Evolutionary conservation across 331 rosid species (phyloP).

Genomic region (Stylosanthes scabra): DNA sequence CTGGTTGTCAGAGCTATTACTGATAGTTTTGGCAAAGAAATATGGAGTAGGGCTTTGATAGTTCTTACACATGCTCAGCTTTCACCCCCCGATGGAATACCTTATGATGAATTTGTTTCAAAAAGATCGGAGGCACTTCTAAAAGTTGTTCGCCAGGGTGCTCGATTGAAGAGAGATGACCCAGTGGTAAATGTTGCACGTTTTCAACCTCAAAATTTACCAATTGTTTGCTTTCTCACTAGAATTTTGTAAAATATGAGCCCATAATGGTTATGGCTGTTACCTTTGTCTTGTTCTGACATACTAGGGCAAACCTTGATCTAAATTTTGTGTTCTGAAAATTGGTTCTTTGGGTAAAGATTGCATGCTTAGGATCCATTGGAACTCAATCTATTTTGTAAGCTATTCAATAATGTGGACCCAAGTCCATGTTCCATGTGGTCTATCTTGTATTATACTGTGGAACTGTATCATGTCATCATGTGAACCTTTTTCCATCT

Average conservation of each 20-base stretch:
- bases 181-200: constrained; percentile 50
- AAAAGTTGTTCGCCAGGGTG: constrained; percentile 63
- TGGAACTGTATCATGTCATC: constrained; percentile 7
- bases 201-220: constrained; percentile 5
- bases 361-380: background rate
- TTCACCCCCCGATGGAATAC: constrained; percentile 92
- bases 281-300: background rate
- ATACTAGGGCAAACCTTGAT: background rate
- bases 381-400: background rate
- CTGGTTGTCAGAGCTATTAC: constrained; percentile 83
- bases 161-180: constrained; percentile 64
- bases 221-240: background rate
- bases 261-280: background rate
- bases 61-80: constrained; percentile 93
- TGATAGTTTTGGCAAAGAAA: constrained; percentile 80
- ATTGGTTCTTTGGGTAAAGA: background rate
- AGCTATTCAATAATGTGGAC: background rate
- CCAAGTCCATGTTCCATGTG: background rate
- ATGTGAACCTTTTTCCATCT: background rate
- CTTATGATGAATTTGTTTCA: constrained; percentile 79
- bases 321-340: background rate
- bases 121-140: constrained; percentile 89
- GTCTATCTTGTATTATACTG: constrained; percentile 2
- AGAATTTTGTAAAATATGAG: background rate
- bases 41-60: constrained; percentile 88